These are phyloP conservation scores for Phytophthora podocarpi DNA, from an alignment of 352 stramenopile species.

Conservation along the genomic window DNA sequence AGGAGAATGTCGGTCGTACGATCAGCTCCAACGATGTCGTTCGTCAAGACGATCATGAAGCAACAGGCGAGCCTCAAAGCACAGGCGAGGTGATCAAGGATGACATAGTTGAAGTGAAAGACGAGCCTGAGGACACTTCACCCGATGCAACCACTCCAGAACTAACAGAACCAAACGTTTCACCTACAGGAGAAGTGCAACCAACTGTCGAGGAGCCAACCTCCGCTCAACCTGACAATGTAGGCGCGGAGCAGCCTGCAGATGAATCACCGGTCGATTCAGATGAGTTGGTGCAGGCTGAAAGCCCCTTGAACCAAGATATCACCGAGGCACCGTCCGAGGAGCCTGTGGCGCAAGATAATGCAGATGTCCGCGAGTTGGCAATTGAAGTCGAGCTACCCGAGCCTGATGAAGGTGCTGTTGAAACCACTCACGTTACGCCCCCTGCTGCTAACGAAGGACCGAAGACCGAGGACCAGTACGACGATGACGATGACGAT, in stretches of 20 bases:
- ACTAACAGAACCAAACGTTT: neutral
- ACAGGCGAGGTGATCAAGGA: neutral
- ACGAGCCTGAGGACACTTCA: neutral
- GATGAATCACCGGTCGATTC: constrained; percentile 5
- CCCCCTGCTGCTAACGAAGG: constrained; percentile 4
- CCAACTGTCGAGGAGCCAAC: neutral
- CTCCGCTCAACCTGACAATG: constrained; percentile 5
- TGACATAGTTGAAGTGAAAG: neutral
- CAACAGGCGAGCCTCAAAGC: neutral
- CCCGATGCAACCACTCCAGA: constrained; percentile 1
- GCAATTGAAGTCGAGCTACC: neutral
- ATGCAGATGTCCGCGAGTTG: neutral
- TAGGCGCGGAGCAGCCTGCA: neutral
- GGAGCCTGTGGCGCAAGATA: neutral
- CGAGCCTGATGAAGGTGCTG: neutral
- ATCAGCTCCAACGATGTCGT: neutral
- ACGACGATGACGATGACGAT: constrained; percentile 46
- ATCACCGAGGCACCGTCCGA: neutral
- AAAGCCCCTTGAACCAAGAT: no score
- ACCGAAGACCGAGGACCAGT: constrained; percentile 26
- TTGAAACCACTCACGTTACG: neutral
- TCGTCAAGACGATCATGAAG: neutral
- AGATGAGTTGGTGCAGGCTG: neutral
- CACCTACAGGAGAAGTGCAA: constrained; percentile 3
- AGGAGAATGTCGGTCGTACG: neutral